Evolutionary conservation across 2,329 filamentous ascomycete genomes (phyloP), one percentile per base, ranked within the genome.

Genomic region (Penicillium brasilianum): DNA sequence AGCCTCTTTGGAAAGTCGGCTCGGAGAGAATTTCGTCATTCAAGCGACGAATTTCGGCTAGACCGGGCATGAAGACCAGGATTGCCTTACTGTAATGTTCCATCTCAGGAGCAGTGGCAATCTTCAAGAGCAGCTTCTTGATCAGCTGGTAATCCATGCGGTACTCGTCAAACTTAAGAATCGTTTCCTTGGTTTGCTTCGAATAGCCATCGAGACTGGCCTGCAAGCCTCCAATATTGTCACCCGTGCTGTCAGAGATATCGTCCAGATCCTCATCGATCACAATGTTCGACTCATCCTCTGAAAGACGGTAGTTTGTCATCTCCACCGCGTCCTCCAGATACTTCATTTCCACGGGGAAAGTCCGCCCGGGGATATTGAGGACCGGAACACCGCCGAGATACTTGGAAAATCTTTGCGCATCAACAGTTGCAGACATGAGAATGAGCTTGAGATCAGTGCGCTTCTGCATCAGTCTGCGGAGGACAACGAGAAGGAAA

Each of bases 391-490:
- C 94, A 4, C 88, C 88, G 58, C 89, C 88, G 1, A 99, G 85
- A 72, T 98, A 99, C 11, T 87, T 86, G 0, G 95, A 97, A 74
- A 99, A 97, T 16, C 89, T 88, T 61, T 94, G 89, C 0, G 95
- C 92, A 75, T 99, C 92, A 8, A 99, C 92, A 0, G 95, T 99
- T 11, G 95, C 95, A 67, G 94, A 98, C 95, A 99, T 99, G 51
- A 99, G 84, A 39, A 99, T 85, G 20, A 99, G 90, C 77, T 96
- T 98, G 55, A 99, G 82, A 65, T 96, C 91, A 62, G 89, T 89
- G 57, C 94, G 86, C 66, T 86, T 86, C 32, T 85, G 76, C 79
- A 97, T 85, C 4, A 99, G 82, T 64, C 93, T 90, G 72, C 92
- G 92, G 54, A 99, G 84, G 1, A 98, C 91, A 68, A 99, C 95